Evolutionary conservation across 1,139 yeast genomes (phyloP), one percentile per base, ranked within the genome.

Genomic region (Insectozyma bohioensis): DNA sequence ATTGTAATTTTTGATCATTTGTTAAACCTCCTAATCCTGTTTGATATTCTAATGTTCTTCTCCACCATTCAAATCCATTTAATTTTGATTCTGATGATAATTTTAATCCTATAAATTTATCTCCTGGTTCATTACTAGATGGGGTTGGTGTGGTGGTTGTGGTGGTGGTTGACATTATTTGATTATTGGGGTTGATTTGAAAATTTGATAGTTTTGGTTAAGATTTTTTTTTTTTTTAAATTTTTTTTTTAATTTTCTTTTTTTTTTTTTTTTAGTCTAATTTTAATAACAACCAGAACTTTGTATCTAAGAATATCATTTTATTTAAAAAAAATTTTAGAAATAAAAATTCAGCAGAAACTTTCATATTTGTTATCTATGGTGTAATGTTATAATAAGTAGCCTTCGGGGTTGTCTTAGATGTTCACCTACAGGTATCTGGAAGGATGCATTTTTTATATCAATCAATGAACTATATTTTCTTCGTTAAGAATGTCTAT

Each of bases 1-100:
- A 83, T 42, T 69, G 74, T 35, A 80, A 87, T 12, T 67, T 67
- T 4, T 63, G 70, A 15, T 27, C 14, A 12, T 14, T 11, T 10
- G 20, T 14, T 4, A 73, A 58, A 34, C 81, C 47, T 1, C 90
- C 88, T 26, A 84, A 52, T 0, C 95, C 94, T 0, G 95, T 81
- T 45, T 80, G 67, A 60, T 85, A 85, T 42, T 75, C 76, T 39
- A 85, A 56, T 10, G 87, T 74, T 40, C 90, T 65, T 46, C 88
- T 69, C 90, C 95, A 84, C 90, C 92, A 84, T 36, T 80, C 83
- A 51, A 86, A 84, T 6, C 85, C 85, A 9, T 36, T 32, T 16
- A 57, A 46, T 27, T 51, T 44, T n/a, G 53, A 55, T 2, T 51
- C 44, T 3, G 54, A 40, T 1, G 63, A 58, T n/a, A 51, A 44